Evolutionary conservation across 805 yeast species (phyloP), one percentile per base, ranked within the genome.

Genomic region (Komagataella pastoris): DNA sequence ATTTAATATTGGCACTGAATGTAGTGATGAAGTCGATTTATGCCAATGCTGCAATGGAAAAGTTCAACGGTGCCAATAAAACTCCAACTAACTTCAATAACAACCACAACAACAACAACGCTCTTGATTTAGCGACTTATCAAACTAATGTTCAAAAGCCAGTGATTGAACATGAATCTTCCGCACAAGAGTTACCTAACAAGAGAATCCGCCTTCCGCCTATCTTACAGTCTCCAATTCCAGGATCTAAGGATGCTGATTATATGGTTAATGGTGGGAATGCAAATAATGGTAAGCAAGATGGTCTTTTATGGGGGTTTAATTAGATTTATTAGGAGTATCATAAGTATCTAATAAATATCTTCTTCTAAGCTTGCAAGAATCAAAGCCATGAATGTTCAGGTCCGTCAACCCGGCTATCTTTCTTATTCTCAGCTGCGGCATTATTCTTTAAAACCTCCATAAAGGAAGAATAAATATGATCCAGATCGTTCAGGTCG

Each of bases 401-500:
- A 10, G 40, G 40, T 30, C 40, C 40, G 12, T 30, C 40, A 8
- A 30, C 40, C 10, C 40, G 40, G 40, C 14, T 30, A 30, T 30
- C 40, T 30, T 30, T 30, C 40, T 30, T 30, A 30, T 30, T 30
- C 14, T 30, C 40, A 8, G 40, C 40, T 2, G 40, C n/a, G 7
- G 49, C 69, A 47, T 59, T 59, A 49, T 57, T 59, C 30, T 57
- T 55, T 17, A 63, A 65, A 1, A 73, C 77, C 53, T 76, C 79
- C 47, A 75, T 58, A 49, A 76, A 62, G 0, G 77, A 68, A 36
- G 69, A 58, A 59, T 75, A 76, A 44, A 75, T 59, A 24, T 65
- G 65, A 6, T 76, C 70, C 54, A 78, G 61, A 51, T 76, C 81
- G 47, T 67, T 61, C 55, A 78, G 61, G 54, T 77, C 82, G 1